These are phyloP conservation scores for Didymella segeticola DNA, from an alignment of 2,329 filamentous ascomycete genomes.

Conservation along the genomic window DNA sequence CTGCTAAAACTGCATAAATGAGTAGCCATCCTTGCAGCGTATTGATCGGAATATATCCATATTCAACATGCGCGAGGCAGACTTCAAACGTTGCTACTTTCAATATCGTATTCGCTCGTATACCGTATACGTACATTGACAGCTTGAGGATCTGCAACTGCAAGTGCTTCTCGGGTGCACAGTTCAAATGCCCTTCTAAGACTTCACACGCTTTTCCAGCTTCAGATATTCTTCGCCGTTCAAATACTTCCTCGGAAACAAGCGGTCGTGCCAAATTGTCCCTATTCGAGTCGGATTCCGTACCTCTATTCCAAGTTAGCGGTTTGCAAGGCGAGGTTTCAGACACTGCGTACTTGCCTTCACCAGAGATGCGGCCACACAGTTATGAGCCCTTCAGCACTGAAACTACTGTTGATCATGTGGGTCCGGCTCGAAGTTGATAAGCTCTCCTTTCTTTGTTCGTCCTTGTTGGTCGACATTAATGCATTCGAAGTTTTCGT, in stretches of 20 bases:
- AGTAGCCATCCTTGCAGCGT: no score
- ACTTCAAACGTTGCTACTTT: neutral
- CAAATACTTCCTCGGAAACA: no score
- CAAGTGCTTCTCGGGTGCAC: no score
- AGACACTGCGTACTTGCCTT: neutral
- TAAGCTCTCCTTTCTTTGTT: neutral
- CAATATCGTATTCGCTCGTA: conserved; percentile 8
- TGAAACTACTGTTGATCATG: neutral
- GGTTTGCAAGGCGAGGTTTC: no score
- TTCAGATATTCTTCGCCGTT: no score
- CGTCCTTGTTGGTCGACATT: neutral
- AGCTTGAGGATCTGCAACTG: no score
- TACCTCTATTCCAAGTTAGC: no score
- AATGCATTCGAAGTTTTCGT: neutral
- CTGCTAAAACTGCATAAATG: no score
- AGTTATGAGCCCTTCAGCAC: conserved; percentile 10
- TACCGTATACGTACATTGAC: conserved; percentile 4
- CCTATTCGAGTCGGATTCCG: no score
- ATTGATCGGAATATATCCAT: no score
- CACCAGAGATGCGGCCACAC: conserved; percentile 34
- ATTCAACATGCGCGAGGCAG: no score
- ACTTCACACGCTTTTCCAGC: neutral
- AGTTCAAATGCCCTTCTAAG: neutral
- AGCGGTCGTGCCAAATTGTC: no score
- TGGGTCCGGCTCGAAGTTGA: neutral